Evolutionary conservation across 2,329 filamentous ascomycete species (phyloP).

Genomic region (Huntiella abstrusa): DNA sequence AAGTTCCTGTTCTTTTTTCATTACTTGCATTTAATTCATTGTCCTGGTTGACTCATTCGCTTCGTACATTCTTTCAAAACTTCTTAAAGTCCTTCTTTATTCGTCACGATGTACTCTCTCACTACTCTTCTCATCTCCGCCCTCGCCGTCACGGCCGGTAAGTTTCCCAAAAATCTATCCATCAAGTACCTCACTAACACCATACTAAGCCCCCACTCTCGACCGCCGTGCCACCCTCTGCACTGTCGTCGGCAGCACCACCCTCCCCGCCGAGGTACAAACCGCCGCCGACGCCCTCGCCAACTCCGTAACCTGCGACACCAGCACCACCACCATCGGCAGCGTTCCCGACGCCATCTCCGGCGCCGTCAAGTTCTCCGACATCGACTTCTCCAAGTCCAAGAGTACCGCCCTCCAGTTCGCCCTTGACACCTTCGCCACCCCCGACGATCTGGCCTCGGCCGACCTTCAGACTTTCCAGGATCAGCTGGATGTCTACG

Average conservation of each 20-base stretch:
- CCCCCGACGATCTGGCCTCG: conserved; percentile 27
- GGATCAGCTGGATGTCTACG: conserved; percentile 34
- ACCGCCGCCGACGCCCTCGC: conserved; percentile 24
- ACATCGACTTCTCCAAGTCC: conserved; percentile 36
- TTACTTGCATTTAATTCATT: background rate
- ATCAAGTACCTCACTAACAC: background rate
- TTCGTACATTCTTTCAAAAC: background rate
- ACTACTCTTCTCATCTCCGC: conserved; percentile 3
- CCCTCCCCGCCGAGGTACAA: conserved; percentile 31
- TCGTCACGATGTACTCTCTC: conserved; percentile 4
- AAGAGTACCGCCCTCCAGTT: conserved; percentile 31
- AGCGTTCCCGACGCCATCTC: conserved; percentile 38
- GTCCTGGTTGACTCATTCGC: background rate
- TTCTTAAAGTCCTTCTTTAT: background rate
- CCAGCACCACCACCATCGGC: conserved; percentile 26
- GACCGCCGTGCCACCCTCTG: conserved; percentile 24
- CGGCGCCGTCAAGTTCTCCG: conserved; percentile 30
- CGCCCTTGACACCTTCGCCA: conserved; percentile 33
- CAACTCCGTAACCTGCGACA: conserved; percentile 29
- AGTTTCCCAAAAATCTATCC: background rate
- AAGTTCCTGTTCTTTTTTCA: conserved; percentile 3
- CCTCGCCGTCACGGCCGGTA: conserved; percentile 8
- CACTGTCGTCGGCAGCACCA: conserved; percentile 32
- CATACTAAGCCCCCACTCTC: conserved; percentile 11
- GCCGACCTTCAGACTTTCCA: conserved; percentile 33